Percentiles rank a stretch among this genome's conserved stretches.
Conservation (phyloP, 2,329 filamentous ascomycete genomes). For the Diplodia seriata region DNA sequence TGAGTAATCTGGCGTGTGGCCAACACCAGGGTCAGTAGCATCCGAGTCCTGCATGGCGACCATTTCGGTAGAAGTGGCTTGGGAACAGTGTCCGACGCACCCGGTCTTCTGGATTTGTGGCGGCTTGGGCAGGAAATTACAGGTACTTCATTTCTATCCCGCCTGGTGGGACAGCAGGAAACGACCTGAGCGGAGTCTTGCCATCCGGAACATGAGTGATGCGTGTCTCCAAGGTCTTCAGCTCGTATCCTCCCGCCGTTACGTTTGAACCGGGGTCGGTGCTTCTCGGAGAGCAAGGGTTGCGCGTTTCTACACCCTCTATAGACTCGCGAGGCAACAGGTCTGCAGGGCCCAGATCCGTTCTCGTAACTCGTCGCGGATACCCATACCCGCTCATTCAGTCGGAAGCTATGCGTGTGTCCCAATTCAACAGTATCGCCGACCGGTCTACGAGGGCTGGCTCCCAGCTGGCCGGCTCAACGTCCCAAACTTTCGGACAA, state of each 20-base stretch:
- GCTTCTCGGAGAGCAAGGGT: not conserved
- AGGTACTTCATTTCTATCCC: not conserved
- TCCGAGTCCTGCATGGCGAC: constrained; percentile 14
- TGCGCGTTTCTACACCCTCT: not conserved
- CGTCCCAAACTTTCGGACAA: not conserved
- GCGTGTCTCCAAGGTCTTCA: not conserved
- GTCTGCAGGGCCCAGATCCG: not conserved
- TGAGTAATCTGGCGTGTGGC: constrained; percentile 9
- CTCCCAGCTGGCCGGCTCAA: constrained; percentile 8
- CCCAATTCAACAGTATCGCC: not conserved
- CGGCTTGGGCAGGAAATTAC: constrained; percentile 1
- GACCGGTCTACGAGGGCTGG: not conserved
- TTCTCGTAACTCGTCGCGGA: not conserved
- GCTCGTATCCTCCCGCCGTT: not conserved
- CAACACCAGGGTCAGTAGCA: constrained; percentile 5
- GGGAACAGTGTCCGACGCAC: constrained; percentile 2
- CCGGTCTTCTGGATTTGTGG: constrained; percentile 1
- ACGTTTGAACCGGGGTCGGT: not conserved
- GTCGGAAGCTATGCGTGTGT: not conserved
- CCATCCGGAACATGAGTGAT: not conserved
- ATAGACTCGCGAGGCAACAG: not conserved
- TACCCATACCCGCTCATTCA: not conserved
- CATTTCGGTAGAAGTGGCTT: constrained; percentile 12
- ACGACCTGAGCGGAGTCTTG: not conserved
- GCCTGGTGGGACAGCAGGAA: not conserved